Evolutionary conservation across 225 moss, liverwort and hornwort genomes (phyloP).

Genomic region (Antitrichia curtipendula): DNA sequence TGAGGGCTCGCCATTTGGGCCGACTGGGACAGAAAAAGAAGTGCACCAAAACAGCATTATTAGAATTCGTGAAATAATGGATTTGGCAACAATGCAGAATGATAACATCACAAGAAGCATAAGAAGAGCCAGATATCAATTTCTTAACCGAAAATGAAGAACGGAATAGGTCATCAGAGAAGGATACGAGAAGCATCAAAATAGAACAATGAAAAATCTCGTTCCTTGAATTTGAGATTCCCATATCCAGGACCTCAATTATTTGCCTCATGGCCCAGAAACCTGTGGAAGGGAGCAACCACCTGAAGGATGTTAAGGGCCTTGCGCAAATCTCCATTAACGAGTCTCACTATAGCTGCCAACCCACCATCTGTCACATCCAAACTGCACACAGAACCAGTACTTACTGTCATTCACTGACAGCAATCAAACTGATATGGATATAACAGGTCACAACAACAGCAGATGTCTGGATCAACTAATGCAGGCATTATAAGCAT

Average conservation of each 20-base stretch:
- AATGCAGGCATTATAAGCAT: not conserved
- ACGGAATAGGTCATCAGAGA: not conserved
- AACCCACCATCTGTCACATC: constrained; percentile 80
- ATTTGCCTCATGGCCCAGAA: not conserved
- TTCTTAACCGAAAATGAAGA: not conserved
- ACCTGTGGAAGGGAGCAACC: not conserved
- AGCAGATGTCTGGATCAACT: not conserved
- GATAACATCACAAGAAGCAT: not conserved
- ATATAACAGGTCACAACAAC: not conserved
- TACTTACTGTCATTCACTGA: not conserved
- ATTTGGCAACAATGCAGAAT: not conserved
- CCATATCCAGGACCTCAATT: not conserved
- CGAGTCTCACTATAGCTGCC: constrained; percentile 79
- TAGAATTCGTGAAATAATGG: not conserved
- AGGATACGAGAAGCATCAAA: not conserved
- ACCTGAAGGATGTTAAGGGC: constrained; percentile 92
- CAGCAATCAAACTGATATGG: not conserved
- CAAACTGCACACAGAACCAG: constrained; percentile 34
- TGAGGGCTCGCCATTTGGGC: constrained; percentile 91
- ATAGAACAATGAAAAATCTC: not conserved
- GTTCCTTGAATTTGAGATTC: not conserved
- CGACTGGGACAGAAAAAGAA: constrained; percentile 38
- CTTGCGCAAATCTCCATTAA: constrained; percentile 90
- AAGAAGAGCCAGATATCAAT: not conserved
- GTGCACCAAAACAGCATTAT: not conserved